A percentile compares a stretch with the other conserved stretches of the same genome.
phyloP scores from a whole-genome alignment of 495 filamentous ascomycete genomes.

The Neurospora sp. region DNA sequence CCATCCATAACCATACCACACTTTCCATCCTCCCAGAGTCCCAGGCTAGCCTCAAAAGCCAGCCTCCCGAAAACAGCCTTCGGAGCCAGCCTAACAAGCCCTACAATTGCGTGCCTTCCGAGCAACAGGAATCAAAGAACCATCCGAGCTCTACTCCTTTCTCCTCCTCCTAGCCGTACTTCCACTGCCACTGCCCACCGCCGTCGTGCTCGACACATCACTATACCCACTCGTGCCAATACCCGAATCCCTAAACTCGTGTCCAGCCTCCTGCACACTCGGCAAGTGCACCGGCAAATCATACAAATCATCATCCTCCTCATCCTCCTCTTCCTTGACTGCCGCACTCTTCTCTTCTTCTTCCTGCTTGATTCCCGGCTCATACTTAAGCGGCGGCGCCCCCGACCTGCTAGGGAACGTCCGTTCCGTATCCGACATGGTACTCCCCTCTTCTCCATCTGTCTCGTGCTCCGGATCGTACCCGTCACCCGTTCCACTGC shows the following conservation, averaged over 20 bases:
- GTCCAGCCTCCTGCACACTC: constrained; percentile 20
- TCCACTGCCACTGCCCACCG: background rate
- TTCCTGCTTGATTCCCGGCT: background rate
- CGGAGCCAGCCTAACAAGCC: background rate
- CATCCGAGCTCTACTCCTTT: background rate
- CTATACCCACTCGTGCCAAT: constrained; percentile 36
- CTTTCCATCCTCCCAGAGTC: background rate
- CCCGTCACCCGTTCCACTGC: background rate
- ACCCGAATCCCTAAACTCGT: constrained; percentile 29
- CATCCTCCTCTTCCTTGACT: constrained; percentile 21
- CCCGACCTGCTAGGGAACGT: constrained; percentile 47
- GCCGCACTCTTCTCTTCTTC: background rate
- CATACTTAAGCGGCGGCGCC: constrained; percentile 38
- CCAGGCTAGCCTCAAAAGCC: background rate
- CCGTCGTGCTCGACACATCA: constrained; percentile 18
- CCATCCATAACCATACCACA: background rate
- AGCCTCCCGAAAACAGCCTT: background rate
- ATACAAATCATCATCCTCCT: constrained; percentile 1
- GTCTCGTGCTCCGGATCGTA: constrained; percentile 13
- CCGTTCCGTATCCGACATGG: constrained; percentile 26
- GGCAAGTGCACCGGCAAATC: constrained; percentile 5
- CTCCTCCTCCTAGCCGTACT: constrained; percentile 6
- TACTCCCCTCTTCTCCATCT: constrained; percentile 10
- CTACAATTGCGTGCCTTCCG: background rate
- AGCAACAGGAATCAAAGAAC: background rate